phyloP scores from a whole-genome alignment of 1,284 basidiomycete species.

The Coniophora puteana region DNA sequence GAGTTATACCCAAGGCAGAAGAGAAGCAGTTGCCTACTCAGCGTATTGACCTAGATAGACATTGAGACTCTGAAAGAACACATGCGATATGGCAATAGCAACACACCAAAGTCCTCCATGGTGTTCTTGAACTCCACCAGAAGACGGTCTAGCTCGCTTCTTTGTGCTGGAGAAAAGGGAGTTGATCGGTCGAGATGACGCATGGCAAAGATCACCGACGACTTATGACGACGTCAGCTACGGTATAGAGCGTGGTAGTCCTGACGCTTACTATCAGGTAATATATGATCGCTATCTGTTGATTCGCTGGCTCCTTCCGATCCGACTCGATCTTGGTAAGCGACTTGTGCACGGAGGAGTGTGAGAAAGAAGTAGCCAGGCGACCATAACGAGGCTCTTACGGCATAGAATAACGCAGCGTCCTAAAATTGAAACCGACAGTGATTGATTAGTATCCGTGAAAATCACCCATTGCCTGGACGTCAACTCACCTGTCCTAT shows the following conservation, averaged over 20 bases:
- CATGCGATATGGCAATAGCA: too few species aligned
- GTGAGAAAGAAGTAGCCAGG: too few species aligned
- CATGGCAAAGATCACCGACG: neutral
- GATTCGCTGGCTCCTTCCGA: neutral
- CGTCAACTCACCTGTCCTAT: too few species aligned
- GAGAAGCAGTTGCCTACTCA: neutral
- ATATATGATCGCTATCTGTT: neutral
- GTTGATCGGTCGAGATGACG: neutral
- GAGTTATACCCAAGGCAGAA: neutral
- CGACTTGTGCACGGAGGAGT: too few species aligned
- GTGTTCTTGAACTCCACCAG: neutral
- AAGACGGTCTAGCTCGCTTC: neutral
- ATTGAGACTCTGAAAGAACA: too few species aligned
- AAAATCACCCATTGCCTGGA: too few species aligned
- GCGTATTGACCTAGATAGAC: neutral
- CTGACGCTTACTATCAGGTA: neutral
- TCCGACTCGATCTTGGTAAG: neutral
- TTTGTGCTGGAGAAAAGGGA: neutral
- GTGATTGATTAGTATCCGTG: too few species aligned
- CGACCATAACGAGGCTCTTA: too few species aligned
- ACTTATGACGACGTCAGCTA: too few species aligned
- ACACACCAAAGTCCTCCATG: neutral
- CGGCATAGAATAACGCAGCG: too few species aligned
- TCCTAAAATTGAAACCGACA: too few species aligned
- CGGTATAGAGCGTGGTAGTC: too few species aligned